These are phyloP conservation scores for Epichloe typhina DNA, from an alignment of 2,329 filamentous ascomycete species.

Conservation along the genomic window DNA sequence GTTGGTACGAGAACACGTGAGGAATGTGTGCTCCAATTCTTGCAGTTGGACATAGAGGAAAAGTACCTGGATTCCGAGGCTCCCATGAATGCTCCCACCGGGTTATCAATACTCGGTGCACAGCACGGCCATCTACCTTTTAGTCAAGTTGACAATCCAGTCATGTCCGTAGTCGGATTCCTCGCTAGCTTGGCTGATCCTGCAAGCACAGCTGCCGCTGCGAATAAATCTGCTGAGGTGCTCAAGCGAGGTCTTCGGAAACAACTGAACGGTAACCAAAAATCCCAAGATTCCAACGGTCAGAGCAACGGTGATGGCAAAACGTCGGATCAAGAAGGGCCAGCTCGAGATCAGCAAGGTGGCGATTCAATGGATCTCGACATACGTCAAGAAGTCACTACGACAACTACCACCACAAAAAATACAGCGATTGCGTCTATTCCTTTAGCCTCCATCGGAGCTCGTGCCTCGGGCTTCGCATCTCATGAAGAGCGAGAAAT, in stretches of 20 bases:
- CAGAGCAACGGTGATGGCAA: constrained; percentile 33
- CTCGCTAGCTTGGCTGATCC: constrained; percentile 85
- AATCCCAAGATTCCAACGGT: constrained; percentile 39
- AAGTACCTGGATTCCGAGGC: constrained; percentile 78
- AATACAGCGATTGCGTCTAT: constrained; percentile 53
- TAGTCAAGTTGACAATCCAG: constrained; percentile 85
- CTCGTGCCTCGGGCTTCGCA: constrained; percentile 73
- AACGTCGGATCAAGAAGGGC: neutral
- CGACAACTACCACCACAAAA: constrained; percentile 35
- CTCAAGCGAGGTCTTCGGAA: constrained; percentile 69
- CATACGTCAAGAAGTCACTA: constrained; percentile 35
- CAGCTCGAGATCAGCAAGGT: constrained; percentile 19
- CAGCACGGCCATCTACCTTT: constrained; percentile 76
- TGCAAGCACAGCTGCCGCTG: constrained; percentile 77
- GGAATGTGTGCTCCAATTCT: constrained; percentile 92
- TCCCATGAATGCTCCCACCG: constrained; percentile 36
- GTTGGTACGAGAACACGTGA: constrained; percentile 85
- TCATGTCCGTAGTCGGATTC: constrained; percentile 93
- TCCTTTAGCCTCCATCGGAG: constrained; percentile 74
- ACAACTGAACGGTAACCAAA: constrained; percentile 51
- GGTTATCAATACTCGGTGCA: constrained; percentile 54
- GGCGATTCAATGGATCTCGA: constrained; percentile 54
- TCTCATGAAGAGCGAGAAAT: constrained; percentile 96
- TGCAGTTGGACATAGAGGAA: constrained; percentile 94
- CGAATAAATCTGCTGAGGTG: constrained; percentile 74